These are phyloP conservation scores for Saccharomyces kudriavzevii DNA, from an alignment of 805 yeast genomes.

Conservation along the genomic window DNA sequence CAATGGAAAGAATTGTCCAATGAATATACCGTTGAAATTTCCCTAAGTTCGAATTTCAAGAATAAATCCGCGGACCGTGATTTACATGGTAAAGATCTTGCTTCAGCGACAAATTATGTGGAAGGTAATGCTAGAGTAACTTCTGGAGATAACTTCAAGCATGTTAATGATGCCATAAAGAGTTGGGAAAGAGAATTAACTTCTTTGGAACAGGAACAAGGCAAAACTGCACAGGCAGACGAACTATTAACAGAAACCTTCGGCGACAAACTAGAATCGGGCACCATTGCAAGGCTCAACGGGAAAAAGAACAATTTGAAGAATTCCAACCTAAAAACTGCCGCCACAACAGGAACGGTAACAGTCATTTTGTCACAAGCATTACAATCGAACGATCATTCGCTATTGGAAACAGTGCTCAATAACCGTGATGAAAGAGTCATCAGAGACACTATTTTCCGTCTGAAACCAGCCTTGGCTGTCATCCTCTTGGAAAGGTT, in stretches of 20 bases:
- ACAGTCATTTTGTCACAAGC: slow-evolving; percentile 86
- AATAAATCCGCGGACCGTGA: slow-evolving; percentile 12
- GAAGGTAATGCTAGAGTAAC: slow-evolving; percentile 56
- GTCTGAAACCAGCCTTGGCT: slow-evolving; percentile 48
- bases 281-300: slow-evolving; percentile 9
- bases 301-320: slow-evolving; percentile 18
- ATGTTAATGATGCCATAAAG: slow-evolving; percentile 39
- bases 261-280: slow-evolving; percentile 40
- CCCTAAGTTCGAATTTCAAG: slow-evolving; percentile 17
- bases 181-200: slow-evolving; percentile 36
- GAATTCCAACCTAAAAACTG: slow-evolving; percentile 34
- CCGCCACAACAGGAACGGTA: slow-evolving; percentile 65
- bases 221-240: slow-evolving; percentile 37
- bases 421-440: slow-evolving; percentile 42
- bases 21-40: slow-evolving; percentile 35
- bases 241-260: slow-evolving; percentile 41
- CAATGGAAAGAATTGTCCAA: slow-evolving; percentile 40
- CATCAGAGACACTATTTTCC: slow-evolving; percentile 46
- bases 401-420: slow-evolving; percentile 78
- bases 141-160: slow-evolving; percentile 55
- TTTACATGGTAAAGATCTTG: slow-evolving; percentile 35
- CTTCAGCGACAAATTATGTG: slow-evolving; percentile 47
- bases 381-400: slow-evolving; percentile 74
- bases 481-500: slow-evolving; percentile 49
- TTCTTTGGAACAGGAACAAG: slow-evolving; percentile 33